A percentile compares a stretch with the other conserved stretches of the same genome.
These are phyloP conservation scores for Colletotrichum sp. DNA, from an alignment of 2,329 filamentous ascomycete species.

Conservation along the genomic window DNA sequence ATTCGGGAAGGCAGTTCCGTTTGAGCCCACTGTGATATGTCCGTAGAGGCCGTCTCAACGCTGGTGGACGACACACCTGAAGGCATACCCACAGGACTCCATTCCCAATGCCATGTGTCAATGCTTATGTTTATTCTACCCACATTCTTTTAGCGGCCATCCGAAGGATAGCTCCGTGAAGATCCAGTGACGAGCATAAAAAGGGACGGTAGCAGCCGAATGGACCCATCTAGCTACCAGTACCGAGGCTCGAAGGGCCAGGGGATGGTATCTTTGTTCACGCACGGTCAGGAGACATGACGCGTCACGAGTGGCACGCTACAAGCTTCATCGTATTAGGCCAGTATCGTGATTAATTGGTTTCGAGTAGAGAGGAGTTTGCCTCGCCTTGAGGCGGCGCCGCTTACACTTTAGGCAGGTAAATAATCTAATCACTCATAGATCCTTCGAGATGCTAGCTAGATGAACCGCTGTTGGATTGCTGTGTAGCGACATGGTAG, in stretches of 20 bases:
- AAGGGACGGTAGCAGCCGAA: neutral
- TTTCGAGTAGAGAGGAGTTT: neutral
- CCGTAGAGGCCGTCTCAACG: neutral
- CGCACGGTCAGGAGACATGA: neutral
- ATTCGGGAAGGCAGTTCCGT: neutral
- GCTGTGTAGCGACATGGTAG: neutral
- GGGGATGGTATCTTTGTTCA: neutral
- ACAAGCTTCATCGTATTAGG: neutral
- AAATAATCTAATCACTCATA: neutral
- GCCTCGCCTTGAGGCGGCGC: rapidly evolving
- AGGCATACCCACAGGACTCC: neutral
- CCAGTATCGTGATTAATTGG: neutral
- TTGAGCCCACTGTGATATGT: neutral
- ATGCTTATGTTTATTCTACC: neutral
- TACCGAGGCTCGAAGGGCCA: neutral
- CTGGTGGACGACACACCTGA: neutral
- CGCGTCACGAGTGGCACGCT: neutral
- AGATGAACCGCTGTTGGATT: neutral
- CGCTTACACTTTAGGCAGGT: neutral
- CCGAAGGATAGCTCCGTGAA: neutral
- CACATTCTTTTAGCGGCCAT: neutral
- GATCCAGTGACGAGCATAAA: neutral
- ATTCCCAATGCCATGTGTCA: neutral
- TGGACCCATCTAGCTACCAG: neutral
- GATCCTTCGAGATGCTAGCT: neutral